Conservation (phyloP, 306 rosid species). For the Rosa persica region DNA sequence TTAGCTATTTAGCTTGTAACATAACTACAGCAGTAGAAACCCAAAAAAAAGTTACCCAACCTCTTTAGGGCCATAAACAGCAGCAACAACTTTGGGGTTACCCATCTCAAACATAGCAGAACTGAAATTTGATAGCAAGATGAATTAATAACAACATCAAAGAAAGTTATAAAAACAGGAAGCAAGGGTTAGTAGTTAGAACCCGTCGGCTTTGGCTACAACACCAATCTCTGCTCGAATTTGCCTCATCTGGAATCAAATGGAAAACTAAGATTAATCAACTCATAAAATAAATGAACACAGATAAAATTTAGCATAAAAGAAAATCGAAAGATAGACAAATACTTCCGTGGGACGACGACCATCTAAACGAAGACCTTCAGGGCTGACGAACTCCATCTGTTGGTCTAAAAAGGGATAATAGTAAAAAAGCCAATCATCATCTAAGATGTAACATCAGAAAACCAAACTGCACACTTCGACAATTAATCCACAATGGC, state of each 20-base stretch:
- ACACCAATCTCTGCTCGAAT: constrained; percentile 85
- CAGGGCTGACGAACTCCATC: constrained; percentile 89
- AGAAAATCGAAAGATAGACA: constrained; percentile 10
- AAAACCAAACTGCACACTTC: not conserved
- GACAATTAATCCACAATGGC: no score
- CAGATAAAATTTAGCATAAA: not conserved
- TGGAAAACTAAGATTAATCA: not conserved
- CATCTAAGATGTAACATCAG: not conserved
- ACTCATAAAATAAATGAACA: not conserved
- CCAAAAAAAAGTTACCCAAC: constrained; percentile 22
- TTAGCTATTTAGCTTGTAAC: not conserved
- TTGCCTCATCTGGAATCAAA: constrained; percentile 68
- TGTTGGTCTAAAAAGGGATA: not conserved
- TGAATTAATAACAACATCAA: not conserved
- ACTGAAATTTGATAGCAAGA: constrained; percentile 33
- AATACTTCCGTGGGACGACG: constrained; percentile 61
- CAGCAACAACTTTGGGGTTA: constrained; percentile 86
- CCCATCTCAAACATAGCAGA: constrained; percentile 95
- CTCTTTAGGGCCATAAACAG: constrained; percentile 94
- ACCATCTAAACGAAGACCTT: constrained; percentile 91
- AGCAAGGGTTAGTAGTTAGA: constrained; percentile 11
- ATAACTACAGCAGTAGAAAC: not conserved
- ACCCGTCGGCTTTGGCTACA: constrained; percentile 91
- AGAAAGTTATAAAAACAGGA: not conserved
- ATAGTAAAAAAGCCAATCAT: not conserved